A percentile compares a stretch with the other conserved stretches of the same genome.
These are phyloP conservation scores for Penicillium antarcticum DNA, from an alignment of 495 filamentous ascomycete species.

Conservation along the genomic window DNA sequence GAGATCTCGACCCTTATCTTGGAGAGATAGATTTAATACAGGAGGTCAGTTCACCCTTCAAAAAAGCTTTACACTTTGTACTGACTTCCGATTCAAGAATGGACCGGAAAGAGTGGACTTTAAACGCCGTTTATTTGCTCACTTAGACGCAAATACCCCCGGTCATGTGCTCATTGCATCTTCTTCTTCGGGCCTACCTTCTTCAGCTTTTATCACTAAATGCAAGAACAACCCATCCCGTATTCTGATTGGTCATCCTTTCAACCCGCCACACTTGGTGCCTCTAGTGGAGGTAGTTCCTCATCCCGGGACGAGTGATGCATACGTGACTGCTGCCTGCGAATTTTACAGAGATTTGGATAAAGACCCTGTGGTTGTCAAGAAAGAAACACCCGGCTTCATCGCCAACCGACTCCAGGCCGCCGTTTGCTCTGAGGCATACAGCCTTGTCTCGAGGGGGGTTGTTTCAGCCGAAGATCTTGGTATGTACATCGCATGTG, in stretches of 20 bases:
- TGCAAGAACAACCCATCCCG: constrained; percentile 28
- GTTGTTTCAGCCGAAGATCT: constrained; percentile 33
- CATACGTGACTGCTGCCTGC: constrained; percentile 14
- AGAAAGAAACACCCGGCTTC: constrained; percentile 44
- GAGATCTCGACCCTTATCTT: constrained; percentile 9
- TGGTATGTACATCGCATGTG: constrained; percentile 5
- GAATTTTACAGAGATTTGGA: constrained; percentile 41
- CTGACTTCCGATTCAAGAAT: constrained; percentile 5
- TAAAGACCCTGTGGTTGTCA: constrained; percentile 42
- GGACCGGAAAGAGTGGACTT: constrained; percentile 17
- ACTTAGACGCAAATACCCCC: constrained; percentile 15
- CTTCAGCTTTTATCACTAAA: constrained; percentile 17
- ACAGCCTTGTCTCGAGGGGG: constrained; percentile 31
- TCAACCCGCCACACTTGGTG: constrained; percentile 57
- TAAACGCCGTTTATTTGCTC: constrained; percentile 18
- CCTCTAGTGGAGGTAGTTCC: constrained; percentile 54
- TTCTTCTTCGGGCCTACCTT: constrained; percentile 22
- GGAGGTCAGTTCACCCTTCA: constrained; percentile 6
- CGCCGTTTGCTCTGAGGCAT: constrained; percentile 31
- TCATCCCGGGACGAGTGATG: constrained; percentile 9
- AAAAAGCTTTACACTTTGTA: background rate
- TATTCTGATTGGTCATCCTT: constrained; percentile 53
- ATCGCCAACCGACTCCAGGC: constrained; percentile 36
- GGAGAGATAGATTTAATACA: constrained; percentile 11
- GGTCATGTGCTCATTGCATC: constrained; percentile 14